Percentiles rank a stretch among this genome's conserved stretches.
These are phyloP conservation scores for Malassezia arunalokei DNA, from an alignment of 1,284 basidiomycete genomes.

Conservation along the genomic window DNA sequence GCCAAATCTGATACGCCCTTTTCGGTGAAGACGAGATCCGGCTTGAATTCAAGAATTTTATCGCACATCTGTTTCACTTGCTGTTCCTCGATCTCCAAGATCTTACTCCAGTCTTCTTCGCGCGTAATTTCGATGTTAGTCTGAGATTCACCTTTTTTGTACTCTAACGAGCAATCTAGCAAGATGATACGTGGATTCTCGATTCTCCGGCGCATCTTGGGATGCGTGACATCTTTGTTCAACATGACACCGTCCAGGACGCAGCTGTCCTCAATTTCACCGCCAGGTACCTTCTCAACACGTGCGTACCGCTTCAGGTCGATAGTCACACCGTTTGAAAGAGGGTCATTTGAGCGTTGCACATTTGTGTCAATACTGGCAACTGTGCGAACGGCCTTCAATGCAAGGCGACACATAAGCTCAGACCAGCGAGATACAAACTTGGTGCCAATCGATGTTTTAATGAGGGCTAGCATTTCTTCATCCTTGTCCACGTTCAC, in stretches of 20 bases:
- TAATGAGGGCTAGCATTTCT: slow-evolving; percentile 92
- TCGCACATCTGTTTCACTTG: slow-evolving; percentile 83
- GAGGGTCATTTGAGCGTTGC: slow-evolving; percentile 11
- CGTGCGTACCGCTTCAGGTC: slow-evolving; percentile 96
- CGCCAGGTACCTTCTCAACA: slow-evolving; percentile 92
- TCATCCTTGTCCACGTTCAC: slow-evolving; percentile 76
- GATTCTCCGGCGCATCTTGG: slow-evolving; percentile 86
- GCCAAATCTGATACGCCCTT: slow-evolving; percentile 91
- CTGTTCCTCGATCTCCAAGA: slow-evolving; percentile 92
- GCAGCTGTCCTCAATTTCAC: slow-evolving; percentile 82
- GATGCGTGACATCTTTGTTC: slow-evolving; percentile 98
- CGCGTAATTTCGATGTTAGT: slow-evolving; percentile 97
- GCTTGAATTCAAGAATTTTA: slow-evolving; percentile 82
- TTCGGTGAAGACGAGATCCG: slow-evolving; percentile 88
- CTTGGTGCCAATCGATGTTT: slow-evolving; percentile 98
- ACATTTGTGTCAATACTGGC: slow-evolving; percentile 49
- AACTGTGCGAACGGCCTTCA: slow-evolving; percentile 81
- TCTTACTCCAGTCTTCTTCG: slow-evolving; percentile 82
- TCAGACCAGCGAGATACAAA: slow-evolving; percentile 93
- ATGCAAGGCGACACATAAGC: slow-evolving; percentile 88
- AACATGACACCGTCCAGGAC: slow-evolving; percentile 88
- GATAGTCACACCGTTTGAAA: slow-evolving; percentile 59
- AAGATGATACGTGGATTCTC: slow-evolving; percentile 77
- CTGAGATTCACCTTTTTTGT: slow-evolving; percentile 97
- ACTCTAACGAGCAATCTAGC: slow-evolving; percentile 91